Percentiles rank a stretch among this genome's conserved stretches.
phyloP scores from a whole-genome alignment of 495 filamentous ascomycete genomes.

The Amniculicola lignicola region DNA sequence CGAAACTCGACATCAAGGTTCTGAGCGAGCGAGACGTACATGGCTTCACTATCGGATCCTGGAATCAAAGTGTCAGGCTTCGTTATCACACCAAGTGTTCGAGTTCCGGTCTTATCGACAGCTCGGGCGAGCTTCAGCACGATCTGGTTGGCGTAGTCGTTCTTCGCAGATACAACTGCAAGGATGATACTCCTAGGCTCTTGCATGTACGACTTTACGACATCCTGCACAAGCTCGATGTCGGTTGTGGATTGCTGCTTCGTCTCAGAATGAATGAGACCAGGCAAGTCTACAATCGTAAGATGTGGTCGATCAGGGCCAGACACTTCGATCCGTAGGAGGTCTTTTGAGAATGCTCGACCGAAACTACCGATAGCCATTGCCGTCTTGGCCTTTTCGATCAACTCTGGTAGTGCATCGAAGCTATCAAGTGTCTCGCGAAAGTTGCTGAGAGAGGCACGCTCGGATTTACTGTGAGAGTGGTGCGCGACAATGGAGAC shows the following conservation, averaged over 20 bases:
- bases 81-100: slow-evolving; percentile 40
- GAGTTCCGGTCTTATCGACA: slow-evolving; percentile 29
- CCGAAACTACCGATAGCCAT: slow-evolving; percentile 25
- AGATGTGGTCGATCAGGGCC: slow-evolving; percentile 26
- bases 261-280: slow-evolving; percentile 15
- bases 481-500: slow-evolving; percentile 27
- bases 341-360: slow-evolving; percentile 13
- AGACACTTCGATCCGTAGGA: slow-evolving; percentile 11
- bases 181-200: slow-evolving; percentile 36
- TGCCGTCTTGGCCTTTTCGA: slow-evolving; percentile 31
- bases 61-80: slow-evolving; percentile 37
- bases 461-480: slow-evolving; percentile 32
- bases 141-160: slow-evolving; percentile 37
- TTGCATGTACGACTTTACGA: slow-evolving; percentile 32
- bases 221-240: slow-evolving; percentile 23
- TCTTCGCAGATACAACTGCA: slow-evolving; percentile 37
- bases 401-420: slow-evolving; percentile 16
- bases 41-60: slow-evolving; percentile 32
- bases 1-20: slow-evolving; percentile 30
- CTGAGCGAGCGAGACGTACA: slow-evolving; percentile 26
- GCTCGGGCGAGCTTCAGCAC: slow-evolving; percentile 28
- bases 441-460: slow-evolving; percentile 16
- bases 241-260: slow-evolving; percentile 32
- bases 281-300: slow-evolving; percentile 22
- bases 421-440: slow-evolving; percentile 1